Conservation (phyloP, 331 rosid species). For the Malus hybrid region DNA sequence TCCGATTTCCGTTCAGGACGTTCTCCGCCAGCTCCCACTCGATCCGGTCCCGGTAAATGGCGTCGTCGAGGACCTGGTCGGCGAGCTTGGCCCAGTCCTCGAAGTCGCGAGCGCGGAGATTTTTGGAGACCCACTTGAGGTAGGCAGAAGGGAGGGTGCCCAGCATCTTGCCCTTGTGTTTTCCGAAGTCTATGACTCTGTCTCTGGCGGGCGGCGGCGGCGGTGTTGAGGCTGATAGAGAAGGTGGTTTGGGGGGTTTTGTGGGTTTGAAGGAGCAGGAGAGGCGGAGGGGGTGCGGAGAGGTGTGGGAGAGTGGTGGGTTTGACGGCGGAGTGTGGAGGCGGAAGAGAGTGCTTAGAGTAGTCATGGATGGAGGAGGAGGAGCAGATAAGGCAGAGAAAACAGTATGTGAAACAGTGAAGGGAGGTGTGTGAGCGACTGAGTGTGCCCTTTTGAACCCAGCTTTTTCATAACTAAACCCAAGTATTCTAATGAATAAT, state of each 20-base stretch:
- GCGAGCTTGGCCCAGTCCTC: constrained; percentile 56
- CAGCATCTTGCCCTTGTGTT: constrained; percentile 60
- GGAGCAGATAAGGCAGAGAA: not conserved
- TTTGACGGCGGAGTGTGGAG: constrained; percentile 3
- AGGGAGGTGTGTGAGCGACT: too few relatives aligned
- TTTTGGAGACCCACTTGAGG: constrained; percentile 63
- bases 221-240: not conserved
- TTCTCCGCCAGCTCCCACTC: constrained; percentile 58
- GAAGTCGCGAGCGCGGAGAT: constrained; percentile 44
- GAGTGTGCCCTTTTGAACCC: too few relatives aligned
- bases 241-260: constrained; percentile 2
- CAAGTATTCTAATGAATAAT: too few relatives aligned
- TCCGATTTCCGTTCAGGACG: constrained; percentile 18
- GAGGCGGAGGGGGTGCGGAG: not conserved
- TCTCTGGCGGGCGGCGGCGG: constrained; percentile 34
- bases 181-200: constrained; percentile 51
- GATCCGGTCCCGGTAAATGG: constrained; percentile 51
- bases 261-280: constrained; percentile 21
- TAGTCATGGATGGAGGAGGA: not conserved
- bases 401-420: too few relatives aligned
- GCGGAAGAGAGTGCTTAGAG: constrained; percentile 7
- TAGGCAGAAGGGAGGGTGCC: constrained; percentile 58
- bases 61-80: constrained; percentile 58
- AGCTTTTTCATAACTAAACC: too few relatives aligned
- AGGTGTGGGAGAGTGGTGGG: not conserved